Evolutionary conservation across 495 filamentous ascomycete genomes (phyloP), one percentile per base, ranked within the genome.

Genomic region (Cairneyella variabilis): DNA sequence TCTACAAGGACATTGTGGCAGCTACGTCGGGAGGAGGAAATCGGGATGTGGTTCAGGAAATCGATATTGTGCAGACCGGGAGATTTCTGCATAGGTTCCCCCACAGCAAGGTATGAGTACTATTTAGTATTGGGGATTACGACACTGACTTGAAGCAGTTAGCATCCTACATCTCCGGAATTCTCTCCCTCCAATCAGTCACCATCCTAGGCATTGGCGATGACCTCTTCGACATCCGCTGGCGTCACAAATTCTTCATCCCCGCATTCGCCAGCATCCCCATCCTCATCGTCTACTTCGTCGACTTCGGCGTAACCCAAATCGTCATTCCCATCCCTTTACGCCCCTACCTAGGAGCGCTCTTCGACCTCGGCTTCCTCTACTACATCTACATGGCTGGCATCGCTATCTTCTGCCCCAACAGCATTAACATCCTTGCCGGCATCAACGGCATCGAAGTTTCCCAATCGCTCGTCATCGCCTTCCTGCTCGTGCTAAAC

Each of bases 361-460:
- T 95, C 45, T 73, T 97, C 60, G 82, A 97, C 64, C 83, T 99
- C 9, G 91, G 91, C 46, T 83, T 78, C 71, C 74, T 95, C 39
- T 98, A 98, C 76, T 98, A 98, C 71, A 73, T 80, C 59, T 98
- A 98, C 75, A 98, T 98, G 93, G 89, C 90, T 28, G 80, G 83
- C 23, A 80, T 98, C 44, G 84, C 91, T 60, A 97, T 98, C 50
- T 98, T 98, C 71, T 92, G 88, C 60, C 91, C 93, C 4, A 97
- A 99, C 69, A 88, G 89, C 65, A 99, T 99, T 77, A 99, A 99
- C 74, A 99, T 99, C 71, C 73, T 97, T 2, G 93, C 93, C 5
- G 93, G 93, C 9, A 89, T 99, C 63, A 99, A 99, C 69, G 93
- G 93, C 10, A 91, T 99, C 57, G 93, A 99, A 67, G 95, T 97